Percentiles rank a stretch among this genome's conserved stretches.
Evolutionary conservation across 352 stramenopile genomes (phyloP).

Genomic region (Pythium dissotocum): DNA sequence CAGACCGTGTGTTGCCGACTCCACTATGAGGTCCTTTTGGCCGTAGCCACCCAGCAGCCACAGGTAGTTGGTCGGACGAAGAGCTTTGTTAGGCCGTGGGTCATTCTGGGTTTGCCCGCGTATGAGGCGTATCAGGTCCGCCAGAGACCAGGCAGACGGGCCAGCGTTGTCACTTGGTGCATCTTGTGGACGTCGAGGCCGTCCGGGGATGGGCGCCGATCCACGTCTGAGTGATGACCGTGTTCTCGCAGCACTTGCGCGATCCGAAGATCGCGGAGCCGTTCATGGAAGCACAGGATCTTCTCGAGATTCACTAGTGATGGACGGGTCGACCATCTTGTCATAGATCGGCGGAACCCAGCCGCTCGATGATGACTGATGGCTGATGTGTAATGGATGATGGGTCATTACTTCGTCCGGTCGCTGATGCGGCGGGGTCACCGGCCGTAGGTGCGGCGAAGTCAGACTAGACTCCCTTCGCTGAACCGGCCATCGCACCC

Average conservation of each 20-base stretch:
- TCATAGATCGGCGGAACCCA: not conserved
- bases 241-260: not conserved
- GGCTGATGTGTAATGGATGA: not conserved
- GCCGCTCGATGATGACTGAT: not conserved
- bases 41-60: no score
- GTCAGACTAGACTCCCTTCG: not conserved
- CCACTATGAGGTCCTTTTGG: no score
- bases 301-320: not conserved
- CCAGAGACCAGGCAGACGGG: not conserved
- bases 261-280: not conserved
- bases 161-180: not conserved
- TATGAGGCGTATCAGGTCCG: no score
- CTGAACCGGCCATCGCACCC: not conserved
- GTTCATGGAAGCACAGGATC: not conserved
- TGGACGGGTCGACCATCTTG: not conserved
- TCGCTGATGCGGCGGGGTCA: not conserved
- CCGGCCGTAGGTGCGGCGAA: not conserved
- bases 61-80: no score
- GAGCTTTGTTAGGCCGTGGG: no score
- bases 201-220: not conserved
- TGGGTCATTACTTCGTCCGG: not conserved
- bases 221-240: not conserved
- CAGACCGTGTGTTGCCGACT: no score
- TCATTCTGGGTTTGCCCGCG: no score
- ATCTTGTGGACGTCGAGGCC: not conserved